phyloP scores from a whole-genome alignment of 495 filamentous ascomycete species.

The Recurvomyces mirabilis region DNA sequence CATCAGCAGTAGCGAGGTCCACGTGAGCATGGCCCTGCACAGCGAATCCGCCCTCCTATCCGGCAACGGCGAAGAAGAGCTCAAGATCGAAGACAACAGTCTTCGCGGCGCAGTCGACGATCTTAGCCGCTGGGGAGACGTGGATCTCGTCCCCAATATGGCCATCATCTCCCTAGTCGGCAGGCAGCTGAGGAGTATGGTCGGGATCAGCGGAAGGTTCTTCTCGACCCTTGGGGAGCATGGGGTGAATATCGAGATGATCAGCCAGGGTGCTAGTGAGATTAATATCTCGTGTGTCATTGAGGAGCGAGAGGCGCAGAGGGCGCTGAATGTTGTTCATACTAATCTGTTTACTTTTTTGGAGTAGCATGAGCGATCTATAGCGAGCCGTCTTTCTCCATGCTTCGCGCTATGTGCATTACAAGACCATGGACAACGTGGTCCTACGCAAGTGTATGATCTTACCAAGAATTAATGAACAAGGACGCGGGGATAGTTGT shows the following conservation, averaged over 20 bases:
- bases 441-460: too few species aligned
- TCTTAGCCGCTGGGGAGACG: conserved; percentile 63
- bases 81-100: conserved; percentile 36
- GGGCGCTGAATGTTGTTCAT: conserved; percentile 89
- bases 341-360: conserved; percentile 66
- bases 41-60: conserved; percentile 38
- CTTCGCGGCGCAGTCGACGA: conserved; percentile 40
- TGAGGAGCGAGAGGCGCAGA: conserved; percentile 74
- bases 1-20: conserved; percentile 87
- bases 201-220: conserved; percentile 73
- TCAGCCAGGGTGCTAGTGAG: conserved; percentile 90
- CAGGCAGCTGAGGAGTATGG: conserved; percentile 88
- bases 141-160: conserved; percentile 78
- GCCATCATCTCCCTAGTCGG: conserved; percentile 87
- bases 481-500: too few species aligned
- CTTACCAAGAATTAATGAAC: too few species aligned
- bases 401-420: too few species aligned
- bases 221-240: conserved; percentile 65
- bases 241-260: conserved; percentile 93
- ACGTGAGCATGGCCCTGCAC: conserved; percentile 91
- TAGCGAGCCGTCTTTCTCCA: too few species aligned
- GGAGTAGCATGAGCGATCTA: conserved; percentile 14
- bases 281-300: conserved; percentile 99
- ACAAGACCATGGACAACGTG: too few species aligned
- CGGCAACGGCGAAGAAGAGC: conserved; percentile 48